Evolutionary conservation across 768 basidiomycete genomes (phyloP).

Genomic region (Boletus rubropictus): DNA sequence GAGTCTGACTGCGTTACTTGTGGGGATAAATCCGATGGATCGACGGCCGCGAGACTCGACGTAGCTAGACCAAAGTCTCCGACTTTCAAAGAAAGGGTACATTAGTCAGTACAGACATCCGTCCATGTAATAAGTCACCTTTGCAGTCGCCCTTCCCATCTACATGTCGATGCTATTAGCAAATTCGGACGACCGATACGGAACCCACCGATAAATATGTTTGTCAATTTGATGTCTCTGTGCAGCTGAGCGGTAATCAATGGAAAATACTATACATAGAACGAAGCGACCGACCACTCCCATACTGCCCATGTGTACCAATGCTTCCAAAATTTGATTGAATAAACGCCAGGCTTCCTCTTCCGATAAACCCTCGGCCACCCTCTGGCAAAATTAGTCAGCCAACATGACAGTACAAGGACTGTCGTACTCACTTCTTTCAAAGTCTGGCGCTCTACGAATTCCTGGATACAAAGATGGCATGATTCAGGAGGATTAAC

Average conservation of each 20-base stretch:
- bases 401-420: background rate
- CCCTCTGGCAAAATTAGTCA: conserved; percentile 39
- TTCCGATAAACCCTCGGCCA: conserved; percentile 76
- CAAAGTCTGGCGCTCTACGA: conserved; percentile 86
- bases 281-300: conserved; percentile 61
- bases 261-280: background rate
- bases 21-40: conserved; percentile 60
- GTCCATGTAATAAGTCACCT: conserved; percentile 34
- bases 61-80: conserved; percentile 94
- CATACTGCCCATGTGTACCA: conserved; percentile 82
- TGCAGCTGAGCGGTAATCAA: conserved; percentile 47
- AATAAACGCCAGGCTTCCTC: conserved; percentile 88
- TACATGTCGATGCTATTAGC: conserved; percentile 21
- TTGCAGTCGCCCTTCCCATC: conserved; percentile 83
- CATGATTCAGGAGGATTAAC: background rate
- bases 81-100: conserved; percentile 37
- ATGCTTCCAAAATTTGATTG: conserved; percentile 82
- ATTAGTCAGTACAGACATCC: background rate
- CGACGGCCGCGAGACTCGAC: conserved; percentile 71
- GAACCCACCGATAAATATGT: conserved; percentile 82
- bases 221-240: conserved; percentile 87
- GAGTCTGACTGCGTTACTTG: conserved; percentile 42
- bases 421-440: conserved; percentile 51
- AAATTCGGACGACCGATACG: background rate
- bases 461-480: conserved; percentile 49